Evolutionary conservation across 306 rosid species (phyloP), one percentile per base, ranked within the genome.

Genomic region (Malus fusca): DNA sequence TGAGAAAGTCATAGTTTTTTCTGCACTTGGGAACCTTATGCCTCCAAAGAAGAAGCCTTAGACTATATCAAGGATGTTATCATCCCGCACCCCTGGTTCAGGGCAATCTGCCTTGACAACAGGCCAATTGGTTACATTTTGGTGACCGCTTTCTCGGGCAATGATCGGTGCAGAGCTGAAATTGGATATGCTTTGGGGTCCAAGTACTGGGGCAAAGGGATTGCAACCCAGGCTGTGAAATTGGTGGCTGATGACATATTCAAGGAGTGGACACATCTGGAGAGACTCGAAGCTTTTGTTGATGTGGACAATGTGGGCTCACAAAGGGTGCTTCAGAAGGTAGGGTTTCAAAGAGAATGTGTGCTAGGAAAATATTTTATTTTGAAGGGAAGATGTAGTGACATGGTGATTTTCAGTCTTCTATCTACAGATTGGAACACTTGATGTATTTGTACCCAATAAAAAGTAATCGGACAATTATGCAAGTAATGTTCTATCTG

Each of bases 231-330:
- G 63, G 96, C 80, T 44, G 96, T 91, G 79, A 89, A 85, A 62
- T 56, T 84, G 81, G 91, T 66, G 69, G 71, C 66, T 14, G 79
- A 86, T 66, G 74, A 26, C 11, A 84, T 85, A 11, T 93, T 88
- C 17, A 51, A 3, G 11, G 96, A 91, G 23, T 75, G 85, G 74
- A 53, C 82, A 11, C 71, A 84, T 26, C 30, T 93, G 87, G 96
- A 85, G 77, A 87, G 98, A 73, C 46, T 93, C 40, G 96, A 90
- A 76, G 98, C 92, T 79, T 26, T 88, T 1, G 91, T 88, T 71
- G 97, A 88, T 82, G 86, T 83, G 42, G 80, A 87, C 21, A 93
- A 93, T 65, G 64, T 75, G 67, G 91, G 82, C 3, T 93, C 92
- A 15, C 92, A 88, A 22, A 89, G 81, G 70, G 94, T 93, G 52